A percentile compares a stretch with the other conserved stretches of the same genome.
These are phyloP conservation scores for Aurifilum marmelostoma DNA, from an alignment of 2,329 filamentous ascomycete species.

Conservation along the genomic window DNA sequence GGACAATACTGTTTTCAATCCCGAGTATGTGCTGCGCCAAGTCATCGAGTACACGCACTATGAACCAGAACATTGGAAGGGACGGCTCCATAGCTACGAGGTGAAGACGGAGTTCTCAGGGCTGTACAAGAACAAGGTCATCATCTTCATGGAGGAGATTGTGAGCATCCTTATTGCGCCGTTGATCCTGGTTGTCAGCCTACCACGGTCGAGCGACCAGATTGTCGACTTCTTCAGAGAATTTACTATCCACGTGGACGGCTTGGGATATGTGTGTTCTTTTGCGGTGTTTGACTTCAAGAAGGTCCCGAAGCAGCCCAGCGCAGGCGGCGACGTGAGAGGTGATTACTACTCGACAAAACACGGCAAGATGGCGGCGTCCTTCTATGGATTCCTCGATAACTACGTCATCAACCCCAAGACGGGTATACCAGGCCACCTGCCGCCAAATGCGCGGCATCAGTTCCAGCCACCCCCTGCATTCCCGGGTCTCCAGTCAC, in stretches of 20 bases:
- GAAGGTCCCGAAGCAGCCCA: constrained; percentile 63
- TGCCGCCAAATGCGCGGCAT: constrained; percentile 58
- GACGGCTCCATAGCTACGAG: constrained; percentile 88
- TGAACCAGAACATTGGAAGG: constrained; percentile 85
- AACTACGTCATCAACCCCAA: constrained; percentile 82
- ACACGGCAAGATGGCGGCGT: constrained; percentile 97
- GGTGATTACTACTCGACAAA: constrained; percentile 95
- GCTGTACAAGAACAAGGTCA: constrained; percentile 87
- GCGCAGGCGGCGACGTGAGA: constrained; percentile 64
- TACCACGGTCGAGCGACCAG: constrained; percentile 87
- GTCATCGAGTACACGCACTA: constrained; percentile 95
- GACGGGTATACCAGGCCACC: constrained; percentile 64
- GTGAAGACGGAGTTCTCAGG: constrained; percentile 88
- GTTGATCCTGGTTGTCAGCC: constrained; percentile 81
- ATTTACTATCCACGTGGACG: constrained; percentile 96
- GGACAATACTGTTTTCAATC: constrained; percentile 88
- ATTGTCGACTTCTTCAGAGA: constrained; percentile 98
- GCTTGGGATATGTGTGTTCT: constrained; percentile 92
- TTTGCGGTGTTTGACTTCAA: constrained; percentile 98
- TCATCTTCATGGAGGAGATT: constrained; percentile 92
- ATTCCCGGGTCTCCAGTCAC: constrained; percentile 72
- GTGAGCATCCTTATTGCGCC: constrained; percentile 91
- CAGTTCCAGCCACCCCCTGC: constrained; percentile 76
- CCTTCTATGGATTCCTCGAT: constrained; percentile 92
- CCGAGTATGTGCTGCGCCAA: constrained; percentile 83